phyloP scores from a whole-genome alignment of 192 early-diverging fungal species.

The Coemansia sp. region DNA sequence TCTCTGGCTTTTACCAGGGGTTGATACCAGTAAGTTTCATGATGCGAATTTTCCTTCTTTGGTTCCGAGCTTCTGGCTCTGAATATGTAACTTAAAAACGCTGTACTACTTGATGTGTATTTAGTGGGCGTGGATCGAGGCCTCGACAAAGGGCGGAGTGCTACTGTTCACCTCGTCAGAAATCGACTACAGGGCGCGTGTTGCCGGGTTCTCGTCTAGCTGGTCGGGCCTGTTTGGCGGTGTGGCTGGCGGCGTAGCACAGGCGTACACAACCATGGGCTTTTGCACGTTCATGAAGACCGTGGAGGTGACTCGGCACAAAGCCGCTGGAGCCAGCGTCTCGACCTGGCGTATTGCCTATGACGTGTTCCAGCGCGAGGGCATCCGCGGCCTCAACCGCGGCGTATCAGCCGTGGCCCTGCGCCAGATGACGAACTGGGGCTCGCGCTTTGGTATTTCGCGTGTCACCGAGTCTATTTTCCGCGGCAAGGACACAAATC shows the following conservation, averaged over 20 bases:
- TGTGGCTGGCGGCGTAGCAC: conserved; percentile 91
- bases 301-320: conserved; percentile 96
- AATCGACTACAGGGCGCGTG: conserved; percentile 63
- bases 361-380: conserved; percentile 91
- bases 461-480: conserved; percentile 64
- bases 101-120: not conserved
- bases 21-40: conserved; percentile 65
- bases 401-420: conserved; percentile 98
- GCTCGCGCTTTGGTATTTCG: conserved; percentile 88
- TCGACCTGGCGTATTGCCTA: conserved; percentile 83
- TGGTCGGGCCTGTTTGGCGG: conserved; percentile 89
- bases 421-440: conserved; percentile 98
- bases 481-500: conserved; percentile 63
- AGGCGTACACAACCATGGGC: conserved; percentile 99
- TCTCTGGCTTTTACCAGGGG: conserved; percentile 95
- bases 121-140: conserved; percentile 77
- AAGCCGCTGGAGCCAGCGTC: conserved; percentile 62
- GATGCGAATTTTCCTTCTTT: not conserved
- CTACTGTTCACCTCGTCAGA: conserved; percentile 72
- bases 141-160: conserved; percentile 77
- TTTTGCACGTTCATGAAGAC: conserved; percentile 99
- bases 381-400: conserved; percentile 96
- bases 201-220: conserved; percentile 35
- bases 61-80: not conserved
- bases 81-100: not conserved